Conservation (phyloP, 352 stramenopile species). For the Peronospora destructor region DNA sequence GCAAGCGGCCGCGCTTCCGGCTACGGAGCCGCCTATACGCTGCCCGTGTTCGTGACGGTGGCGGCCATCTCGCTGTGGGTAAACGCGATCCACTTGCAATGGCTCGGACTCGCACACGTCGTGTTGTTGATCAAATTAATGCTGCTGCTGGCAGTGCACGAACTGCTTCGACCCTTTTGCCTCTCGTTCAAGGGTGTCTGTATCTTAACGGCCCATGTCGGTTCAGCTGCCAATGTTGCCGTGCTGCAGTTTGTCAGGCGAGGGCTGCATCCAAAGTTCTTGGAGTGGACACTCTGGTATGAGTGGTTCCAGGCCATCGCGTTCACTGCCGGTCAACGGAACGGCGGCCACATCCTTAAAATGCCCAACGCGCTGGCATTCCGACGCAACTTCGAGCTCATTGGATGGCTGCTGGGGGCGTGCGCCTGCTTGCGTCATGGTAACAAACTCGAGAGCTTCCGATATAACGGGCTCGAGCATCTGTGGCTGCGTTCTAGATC, state of each 20-base stretch:
- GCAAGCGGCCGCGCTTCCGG: slow-evolving; percentile 7
- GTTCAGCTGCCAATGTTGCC: slow-evolving; percentile 14
- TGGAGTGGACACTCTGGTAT: slow-evolving; percentile 37
- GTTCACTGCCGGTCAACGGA: slow-evolving; percentile 17
- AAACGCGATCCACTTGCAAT: slow-evolving; percentile 26
- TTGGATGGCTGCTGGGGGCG: slow-evolving; percentile 27
- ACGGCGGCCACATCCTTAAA: slow-evolving; percentile 35
- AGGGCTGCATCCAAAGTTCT: slow-evolving; percentile 28
- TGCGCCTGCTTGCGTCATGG: slow-evolving; percentile 29
- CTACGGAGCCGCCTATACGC: slow-evolving; percentile 20
- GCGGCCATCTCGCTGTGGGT: slow-evolving; percentile 20
- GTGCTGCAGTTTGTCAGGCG: slow-evolving; percentile 21
- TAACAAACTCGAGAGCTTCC: slow-evolving; percentile 25
- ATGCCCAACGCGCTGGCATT: slow-evolving; percentile 30
- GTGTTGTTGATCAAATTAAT: slow-evolving; percentile 20
- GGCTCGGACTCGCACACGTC: slow-evolving; percentile 15
- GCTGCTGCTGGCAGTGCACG: slow-evolving; percentile 24
- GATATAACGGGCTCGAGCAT: slow-evolving; percentile 39
- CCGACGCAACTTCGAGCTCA: slow-evolving; percentile 32
- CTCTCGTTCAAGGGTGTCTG: slow-evolving; percentile 28
- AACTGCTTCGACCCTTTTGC: slow-evolving; percentile 38
- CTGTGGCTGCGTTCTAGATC: slow-evolving; percentile 34
- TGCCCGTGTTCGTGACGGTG: slow-evolving; percentile 16
- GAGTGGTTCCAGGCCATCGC: slow-evolving; percentile 38
- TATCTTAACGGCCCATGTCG: slow-evolving; percentile 18